Conservation (phyloP, 441 rosid species). For the Erysimum pusillum region DNA sequence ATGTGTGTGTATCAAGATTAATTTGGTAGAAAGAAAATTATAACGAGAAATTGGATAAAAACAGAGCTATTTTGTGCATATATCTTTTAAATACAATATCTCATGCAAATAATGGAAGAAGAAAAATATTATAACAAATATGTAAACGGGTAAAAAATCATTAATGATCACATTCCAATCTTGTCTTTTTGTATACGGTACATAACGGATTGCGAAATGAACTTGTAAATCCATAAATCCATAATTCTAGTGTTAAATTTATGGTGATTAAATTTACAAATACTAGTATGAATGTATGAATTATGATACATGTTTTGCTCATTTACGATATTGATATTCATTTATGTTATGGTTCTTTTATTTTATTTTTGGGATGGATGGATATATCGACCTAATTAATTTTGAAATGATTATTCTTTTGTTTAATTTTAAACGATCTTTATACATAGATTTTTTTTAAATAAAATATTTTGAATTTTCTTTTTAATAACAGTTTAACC, state of each 20-base stretch:
- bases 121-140: not conserved
- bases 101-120: constrained; percentile 9
- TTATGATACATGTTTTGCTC: too few species aligned
- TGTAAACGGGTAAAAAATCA: not conserved
- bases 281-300: too few species aligned
- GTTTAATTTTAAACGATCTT: too few species aligned
- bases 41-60: not conserved
- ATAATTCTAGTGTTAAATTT: too few species aligned
- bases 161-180: not conserved
- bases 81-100: not conserved
- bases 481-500: too few species aligned
- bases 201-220: too few species aligned
- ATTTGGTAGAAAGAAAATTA: constrained; percentile 7
- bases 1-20: not conserved
- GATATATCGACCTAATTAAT: not conserved
- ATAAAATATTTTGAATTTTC: too few species aligned
- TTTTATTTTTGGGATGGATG: not conserved
- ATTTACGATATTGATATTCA: too few species aligned
- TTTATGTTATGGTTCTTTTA: not conserved
- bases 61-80: constrained; percentile 5
- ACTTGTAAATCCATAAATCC: too few species aligned
- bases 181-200: not conserved
- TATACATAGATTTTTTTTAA: too few species aligned
- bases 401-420: not conserved
- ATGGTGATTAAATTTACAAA: too few species aligned